phyloP scores from a whole-genome alignment of 2,329 filamentous ascomycete species.

The Diaporthe aspalathi region DNA sequence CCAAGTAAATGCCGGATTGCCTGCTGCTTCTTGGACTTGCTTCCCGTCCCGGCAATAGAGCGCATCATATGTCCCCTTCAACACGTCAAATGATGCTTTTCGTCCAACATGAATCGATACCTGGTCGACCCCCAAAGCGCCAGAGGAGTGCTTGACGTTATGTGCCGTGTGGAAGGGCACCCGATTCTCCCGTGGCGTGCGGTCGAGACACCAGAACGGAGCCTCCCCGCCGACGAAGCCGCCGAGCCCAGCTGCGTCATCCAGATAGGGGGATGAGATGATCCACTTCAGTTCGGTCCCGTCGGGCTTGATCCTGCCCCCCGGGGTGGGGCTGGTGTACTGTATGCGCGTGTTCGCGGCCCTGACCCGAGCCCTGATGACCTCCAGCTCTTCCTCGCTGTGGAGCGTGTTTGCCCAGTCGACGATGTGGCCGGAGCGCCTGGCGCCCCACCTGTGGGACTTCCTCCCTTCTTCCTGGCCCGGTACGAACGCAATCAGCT shows the following conservation, averaged over 20 bases:
- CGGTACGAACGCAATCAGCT: conserved; percentile 72
- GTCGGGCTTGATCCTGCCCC: conserved; percentile 66
- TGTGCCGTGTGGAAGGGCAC: conserved; percentile 59
- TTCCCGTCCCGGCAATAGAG: conserved; percentile 37
- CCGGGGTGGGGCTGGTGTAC: conserved; percentile 62
- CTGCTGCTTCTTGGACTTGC: neutral
- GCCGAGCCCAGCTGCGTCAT: conserved; percentile 14
- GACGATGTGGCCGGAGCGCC: conserved; percentile 61
- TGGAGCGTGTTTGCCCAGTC: conserved; percentile 70
- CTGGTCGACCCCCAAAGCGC: conserved; percentile 61
- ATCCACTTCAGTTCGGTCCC: conserved; percentile 70
- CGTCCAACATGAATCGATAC: conserved; percentile 53
- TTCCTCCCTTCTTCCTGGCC: conserved; percentile 53
- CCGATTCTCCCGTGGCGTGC: conserved; percentile 65
- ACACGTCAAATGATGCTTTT: conserved; percentile 39
- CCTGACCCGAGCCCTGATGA: conserved; percentile 52
- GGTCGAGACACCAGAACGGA: conserved; percentile 76
- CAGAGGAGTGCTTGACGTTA: conserved; percentile 61
- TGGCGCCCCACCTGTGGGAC: conserved; percentile 69
- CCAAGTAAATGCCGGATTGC: neutral
- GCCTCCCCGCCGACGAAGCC: conserved; percentile 58
- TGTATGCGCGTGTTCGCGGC: conserved; percentile 49
- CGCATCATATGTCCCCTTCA: conserved; percentile 47
- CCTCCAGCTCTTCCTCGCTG: conserved; percentile 49
- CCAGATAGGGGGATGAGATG: conserved; percentile 32